phyloP scores from a whole-genome alignment of 306 rosid species.

The Clitoria ternatea region DNA sequence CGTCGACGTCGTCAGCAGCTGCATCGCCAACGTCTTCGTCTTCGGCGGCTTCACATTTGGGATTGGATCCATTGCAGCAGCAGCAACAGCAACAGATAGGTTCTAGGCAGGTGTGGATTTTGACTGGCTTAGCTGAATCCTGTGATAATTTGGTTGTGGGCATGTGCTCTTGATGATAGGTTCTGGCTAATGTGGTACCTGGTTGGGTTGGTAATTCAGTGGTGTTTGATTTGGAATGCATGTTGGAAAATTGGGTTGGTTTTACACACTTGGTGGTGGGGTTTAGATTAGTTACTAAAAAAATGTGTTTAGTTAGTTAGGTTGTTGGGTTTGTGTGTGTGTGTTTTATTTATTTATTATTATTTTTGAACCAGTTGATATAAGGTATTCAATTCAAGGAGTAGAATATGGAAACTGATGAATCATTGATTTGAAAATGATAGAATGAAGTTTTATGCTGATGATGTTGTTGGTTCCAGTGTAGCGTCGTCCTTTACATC shows the following conservation, averaged over 20 bases:
- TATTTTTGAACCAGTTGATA: conserved; percentile 1
- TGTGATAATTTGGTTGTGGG: conserved; percentile 22
- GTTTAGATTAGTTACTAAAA: conserved; percentile 13
- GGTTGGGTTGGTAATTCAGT: conserved; percentile 7
- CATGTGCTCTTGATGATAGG: conserved; percentile 20
- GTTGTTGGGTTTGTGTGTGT: conserved; percentile 16
- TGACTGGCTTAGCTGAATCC: conserved; percentile 25
- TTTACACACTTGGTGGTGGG: conserved; percentile 23
- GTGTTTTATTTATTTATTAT: neutral
- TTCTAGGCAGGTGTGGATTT: conserved; percentile 81
- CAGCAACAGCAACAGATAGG: conserved; percentile 63
- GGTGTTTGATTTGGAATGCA: conserved; percentile 16
- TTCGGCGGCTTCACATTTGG: conserved; percentile 85
- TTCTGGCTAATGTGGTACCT: neutral
- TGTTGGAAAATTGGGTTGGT: conserved; percentile 22
- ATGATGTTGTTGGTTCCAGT: conserved; percentile 22
- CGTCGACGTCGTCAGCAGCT: conserved; percentile 73
- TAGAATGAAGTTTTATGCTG: conserved; percentile 23
- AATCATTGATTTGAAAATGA: conserved; percentile 30
- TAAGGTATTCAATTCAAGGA: conserved; percentile 20
- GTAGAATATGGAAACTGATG: conserved; percentile 32
- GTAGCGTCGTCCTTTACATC: conserved; percentile 30
- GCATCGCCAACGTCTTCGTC: conserved; percentile 86
- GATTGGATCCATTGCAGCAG: conserved; percentile 71
- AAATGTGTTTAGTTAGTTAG: conserved; percentile 18